Percentiles rank a stretch among this genome's conserved stretches.
Evolutionary conservation across 352 stramenopile genomes (phyloP).

Genomic region (Lagenidium sp.): DNA sequence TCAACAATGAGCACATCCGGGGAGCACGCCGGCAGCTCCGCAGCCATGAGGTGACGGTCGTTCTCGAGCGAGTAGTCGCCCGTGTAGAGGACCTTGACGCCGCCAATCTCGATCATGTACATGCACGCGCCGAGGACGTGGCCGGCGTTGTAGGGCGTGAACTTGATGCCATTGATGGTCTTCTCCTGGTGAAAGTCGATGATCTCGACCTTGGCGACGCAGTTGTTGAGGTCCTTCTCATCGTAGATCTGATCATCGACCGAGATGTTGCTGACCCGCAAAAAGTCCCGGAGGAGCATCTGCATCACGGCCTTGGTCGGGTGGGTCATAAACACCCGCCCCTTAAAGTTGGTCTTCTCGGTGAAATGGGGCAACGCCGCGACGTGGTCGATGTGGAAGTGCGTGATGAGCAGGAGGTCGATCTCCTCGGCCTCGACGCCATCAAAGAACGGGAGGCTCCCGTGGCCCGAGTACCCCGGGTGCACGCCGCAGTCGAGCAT

Average conservation of each 20-base stretch:
- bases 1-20: constrained; percentile 99
- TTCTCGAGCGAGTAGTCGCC: constrained; percentile 98
- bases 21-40: constrained; percentile 69
- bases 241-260: constrained; percentile 92
- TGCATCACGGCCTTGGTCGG: constrained; percentile 98
- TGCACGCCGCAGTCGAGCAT: constrained; percentile 91
- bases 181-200: constrained; percentile 98
- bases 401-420: constrained; percentile 97
- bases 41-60: constrained; percentile 96
- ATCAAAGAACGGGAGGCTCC: constrained; percentile 98
- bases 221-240: constrained; percentile 94
- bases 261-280: constrained; percentile 92
- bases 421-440: constrained; percentile 92
- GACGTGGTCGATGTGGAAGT: constrained; percentile 99
- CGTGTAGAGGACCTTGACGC: constrained; percentile 97
- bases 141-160: constrained; percentile 98
- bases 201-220: constrained; percentile 96
- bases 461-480: constrained; percentile 93
- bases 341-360: constrained; percentile 97
- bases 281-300: constrained; percentile 96
- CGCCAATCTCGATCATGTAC: constrained; percentile 98
- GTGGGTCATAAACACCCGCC: constrained; percentile 99
- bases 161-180: constrained; percentile 96
- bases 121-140: constrained; percentile 99
- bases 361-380: constrained; percentile 98